A percentile compares a stretch with the other conserved stretches of the same genome.
Evolutionary conservation across 2,329 filamentous ascomycete species (phyloP).

Genomic region (Beauveria asiatica): DNA sequence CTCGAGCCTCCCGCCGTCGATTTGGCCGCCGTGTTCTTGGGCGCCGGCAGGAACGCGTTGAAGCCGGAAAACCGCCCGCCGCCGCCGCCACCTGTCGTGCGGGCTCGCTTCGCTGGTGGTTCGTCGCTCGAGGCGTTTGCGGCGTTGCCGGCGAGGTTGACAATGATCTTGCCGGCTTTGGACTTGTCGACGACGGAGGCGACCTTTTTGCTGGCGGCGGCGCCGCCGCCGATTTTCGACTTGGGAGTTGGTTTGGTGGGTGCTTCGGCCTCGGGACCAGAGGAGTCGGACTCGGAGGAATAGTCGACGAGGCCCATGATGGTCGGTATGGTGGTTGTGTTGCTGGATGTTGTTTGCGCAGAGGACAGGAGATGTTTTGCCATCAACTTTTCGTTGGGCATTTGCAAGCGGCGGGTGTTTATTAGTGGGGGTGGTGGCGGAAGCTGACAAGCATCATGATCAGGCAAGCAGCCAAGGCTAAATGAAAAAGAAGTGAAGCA

Average conservation of each 20-base stretch:
- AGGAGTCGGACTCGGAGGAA: constrained; percentile 70
- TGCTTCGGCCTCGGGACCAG: constrained; percentile 47
- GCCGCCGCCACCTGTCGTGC: constrained; percentile 35
- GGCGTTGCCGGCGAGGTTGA: constrained; percentile 58
- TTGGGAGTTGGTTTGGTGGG: constrained; percentile 22
- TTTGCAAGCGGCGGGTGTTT: too few relatives aligned
- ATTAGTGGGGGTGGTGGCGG: not conserved
- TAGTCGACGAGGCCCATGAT: constrained; percentile 74
- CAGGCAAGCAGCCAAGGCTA: too few relatives aligned
- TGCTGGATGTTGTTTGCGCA: not conserved
- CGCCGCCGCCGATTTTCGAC: constrained; percentile 12
- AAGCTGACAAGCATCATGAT: not conserved
- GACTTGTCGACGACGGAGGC: constrained; percentile 75
- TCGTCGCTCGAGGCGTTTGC: constrained; percentile 26
- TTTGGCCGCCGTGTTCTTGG: constrained; percentile 51
- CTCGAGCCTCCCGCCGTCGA: constrained; percentile 16
- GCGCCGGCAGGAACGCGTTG: constrained; percentile 77
- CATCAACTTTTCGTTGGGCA: not conserved
- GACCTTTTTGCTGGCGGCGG: constrained; percentile 41
- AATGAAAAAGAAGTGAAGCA: too few relatives aligned
- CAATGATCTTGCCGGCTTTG: constrained; percentile 74
- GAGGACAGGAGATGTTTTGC: not conserved
- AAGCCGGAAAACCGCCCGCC: constrained; percentile 62
- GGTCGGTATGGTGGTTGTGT: constrained; percentile 11
- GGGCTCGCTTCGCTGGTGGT: constrained; percentile 62